Evolutionary conservation across 495 filamentous ascomycete genomes (phyloP).

Genomic region (Annulohypoxylon stygium): DNA sequence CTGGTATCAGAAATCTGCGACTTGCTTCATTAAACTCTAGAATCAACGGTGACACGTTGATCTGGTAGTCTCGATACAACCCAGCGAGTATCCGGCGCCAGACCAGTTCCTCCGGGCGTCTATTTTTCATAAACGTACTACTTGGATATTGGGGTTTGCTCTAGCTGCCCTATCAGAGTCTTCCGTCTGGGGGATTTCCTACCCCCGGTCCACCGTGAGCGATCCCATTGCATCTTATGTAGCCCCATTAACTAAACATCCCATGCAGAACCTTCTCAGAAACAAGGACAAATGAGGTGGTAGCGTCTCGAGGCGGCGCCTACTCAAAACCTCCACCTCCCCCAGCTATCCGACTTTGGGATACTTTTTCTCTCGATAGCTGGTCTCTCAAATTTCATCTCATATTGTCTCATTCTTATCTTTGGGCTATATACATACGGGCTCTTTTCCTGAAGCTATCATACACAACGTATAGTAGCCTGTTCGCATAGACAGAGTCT

Average conservation of each 20-base stretch:
- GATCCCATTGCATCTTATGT: constrained; percentile 51
- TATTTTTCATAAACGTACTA: constrained; percentile 50
- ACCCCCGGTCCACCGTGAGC: constrained; percentile 48
- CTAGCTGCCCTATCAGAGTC: constrained; percentile 50
- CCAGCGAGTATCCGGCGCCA: constrained; percentile 44
- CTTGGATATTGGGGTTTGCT: constrained; percentile 49
- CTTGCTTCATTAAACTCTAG: constrained; percentile 31
- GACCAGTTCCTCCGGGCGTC: constrained; percentile 48
- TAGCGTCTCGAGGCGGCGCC: constrained; percentile 57
- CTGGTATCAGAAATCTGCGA: constrained; percentile 38
- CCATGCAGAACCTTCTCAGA: constrained; percentile 57
- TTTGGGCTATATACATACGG: constrained; percentile 44
- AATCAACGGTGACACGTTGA: constrained; percentile 44
- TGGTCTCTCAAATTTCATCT: constrained; percentile 65
- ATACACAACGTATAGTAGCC: constrained; percentile 39
- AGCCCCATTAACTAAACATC: constrained; percentile 50
- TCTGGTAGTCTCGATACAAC: constrained; percentile 44
- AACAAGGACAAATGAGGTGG: constrained; percentile 52
- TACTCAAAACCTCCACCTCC: constrained; percentile 67
- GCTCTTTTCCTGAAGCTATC: constrained; percentile 39
- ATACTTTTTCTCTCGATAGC: constrained; percentile 62
- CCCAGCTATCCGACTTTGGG: constrained; percentile 51
- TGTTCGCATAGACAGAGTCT: constrained; percentile 47
- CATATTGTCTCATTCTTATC: constrained; percentile 50
- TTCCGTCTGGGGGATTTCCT: constrained; percentile 37